Conservation (phyloP, 208 protist genomes). For the Trypanosoma theileri region DNA sequence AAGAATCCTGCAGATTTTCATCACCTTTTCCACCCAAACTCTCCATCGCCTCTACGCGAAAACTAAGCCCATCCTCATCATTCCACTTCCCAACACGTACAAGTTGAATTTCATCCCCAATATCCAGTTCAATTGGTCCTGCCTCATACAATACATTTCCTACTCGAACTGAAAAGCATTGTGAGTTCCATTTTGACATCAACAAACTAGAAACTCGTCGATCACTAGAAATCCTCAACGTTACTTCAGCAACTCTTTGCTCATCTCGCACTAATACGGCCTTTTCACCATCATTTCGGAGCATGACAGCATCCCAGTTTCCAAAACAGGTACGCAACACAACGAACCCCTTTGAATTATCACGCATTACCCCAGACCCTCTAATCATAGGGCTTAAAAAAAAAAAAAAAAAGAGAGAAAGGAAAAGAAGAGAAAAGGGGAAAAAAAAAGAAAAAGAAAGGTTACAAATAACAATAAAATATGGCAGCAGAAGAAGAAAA, state of each 20-base stretch:
- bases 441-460: conserved; percentile 9
- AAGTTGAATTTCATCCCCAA: conserved; percentile 31
- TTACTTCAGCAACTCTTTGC: conserved; percentile 8
- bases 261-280: conserved; percentile 33
- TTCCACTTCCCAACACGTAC: conserved; percentile 8
- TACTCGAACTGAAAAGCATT: conserved; percentile 23
- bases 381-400: neutral
- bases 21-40: neutral
- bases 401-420: neutral
- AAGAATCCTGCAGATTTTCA: neutral
- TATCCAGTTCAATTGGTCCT: conserved; percentile 21
- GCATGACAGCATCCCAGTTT: conserved; percentile 5
- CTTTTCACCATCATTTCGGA: conserved; percentile 26
- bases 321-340: conserved; percentile 21
- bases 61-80: conserved; percentile 11
- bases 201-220: conserved; percentile 1
- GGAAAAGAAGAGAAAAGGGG: neutral
- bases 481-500: conserved; percentile 1
- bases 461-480: neutral
- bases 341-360: neutral
- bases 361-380: neutral
- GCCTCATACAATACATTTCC: conserved; percentile 24
- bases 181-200: conserved; percentile 20
- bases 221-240: conserved; percentile 6
- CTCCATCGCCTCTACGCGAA: conserved; percentile 16